A percentile compares a stretch with the other conserved stretches of the same genome.
Evolutionary conservation across 371 early-diverging fungal species (phyloP).

Genomic region (Rhizopus stolonifer): DNA sequence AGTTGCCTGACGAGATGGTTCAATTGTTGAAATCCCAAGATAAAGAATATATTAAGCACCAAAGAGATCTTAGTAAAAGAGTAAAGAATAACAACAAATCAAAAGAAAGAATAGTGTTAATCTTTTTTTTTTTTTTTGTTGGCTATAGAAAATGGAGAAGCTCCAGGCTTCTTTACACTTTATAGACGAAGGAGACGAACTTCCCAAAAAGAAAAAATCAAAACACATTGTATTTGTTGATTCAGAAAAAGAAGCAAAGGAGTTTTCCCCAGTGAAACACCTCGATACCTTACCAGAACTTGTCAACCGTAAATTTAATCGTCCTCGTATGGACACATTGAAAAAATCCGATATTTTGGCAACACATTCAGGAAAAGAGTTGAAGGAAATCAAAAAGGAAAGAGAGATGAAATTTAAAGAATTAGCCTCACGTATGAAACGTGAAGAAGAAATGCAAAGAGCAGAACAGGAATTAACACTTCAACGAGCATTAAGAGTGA

Average conservation of each 20-base stretch:
- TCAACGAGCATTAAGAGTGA: slow-evolving; percentile 70
- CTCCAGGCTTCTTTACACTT: slow-evolving; percentile 67
- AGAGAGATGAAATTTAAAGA: slow-evolving; percentile 66
- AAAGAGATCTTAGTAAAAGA: slow-evolving; percentile 78
- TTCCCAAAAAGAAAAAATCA: slow-evolving; percentile 36
- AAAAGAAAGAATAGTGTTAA: not conserved
- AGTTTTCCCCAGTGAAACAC: slow-evolving; percentile 70
- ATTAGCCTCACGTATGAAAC: slow-evolving; percentile 70
- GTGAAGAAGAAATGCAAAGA: slow-evolving; percentile 74
- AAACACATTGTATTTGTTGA: slow-evolving; percentile 93
- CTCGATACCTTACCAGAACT: slow-evolving; percentile 86
- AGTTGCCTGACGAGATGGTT: slow-evolving; percentile 74
- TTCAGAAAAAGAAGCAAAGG: slow-evolving; percentile 66
- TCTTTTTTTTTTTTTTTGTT: not conserved
- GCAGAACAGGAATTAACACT: slow-evolving; percentile 76
- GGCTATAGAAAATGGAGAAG: slow-evolving; percentile 74
- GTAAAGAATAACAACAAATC: slow-evolving; percentile 27
- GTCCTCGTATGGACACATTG: slow-evolving; percentile 64
- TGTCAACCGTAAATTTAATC: slow-evolving; percentile 77
- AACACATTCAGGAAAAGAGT: slow-evolving; percentile 26
- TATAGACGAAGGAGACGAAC: slow-evolving; percentile 51
- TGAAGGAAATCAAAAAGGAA: slow-evolving; percentile 33
- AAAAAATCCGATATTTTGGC: slow-evolving; percentile 45
- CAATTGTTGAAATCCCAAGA: slow-evolving; percentile 92
- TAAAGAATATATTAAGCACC: slow-evolving; percentile 78